Evolutionary conservation across 2,329 filamentous ascomycete genomes (phyloP).

Genomic region (Colletotrichum cuscutae): DNA sequence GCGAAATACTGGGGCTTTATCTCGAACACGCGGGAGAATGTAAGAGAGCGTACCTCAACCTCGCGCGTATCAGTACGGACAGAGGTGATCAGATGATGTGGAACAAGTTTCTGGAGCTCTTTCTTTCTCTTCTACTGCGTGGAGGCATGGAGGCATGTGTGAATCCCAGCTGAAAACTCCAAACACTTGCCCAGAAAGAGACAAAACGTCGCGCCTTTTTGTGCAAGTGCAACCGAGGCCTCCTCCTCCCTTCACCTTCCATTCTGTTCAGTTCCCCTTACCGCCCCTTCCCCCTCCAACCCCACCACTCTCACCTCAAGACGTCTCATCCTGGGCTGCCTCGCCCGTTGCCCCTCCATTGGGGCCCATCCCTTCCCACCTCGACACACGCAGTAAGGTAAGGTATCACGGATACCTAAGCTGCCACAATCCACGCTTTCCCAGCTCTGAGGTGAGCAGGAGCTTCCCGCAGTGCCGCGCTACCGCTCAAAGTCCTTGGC

Average conservation of each 20-base stretch:
- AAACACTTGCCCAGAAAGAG: conserved; percentile 14
- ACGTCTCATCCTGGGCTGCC: conserved; percentile 32
- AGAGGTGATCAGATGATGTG: background rate
- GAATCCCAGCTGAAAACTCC: background rate
- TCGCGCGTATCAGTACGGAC: background rate
- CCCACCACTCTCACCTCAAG: conserved; percentile 24
- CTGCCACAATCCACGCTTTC: background rate
- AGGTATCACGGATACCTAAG: background rate
- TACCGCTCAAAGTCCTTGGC: background rate
- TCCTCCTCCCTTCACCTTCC: background rate
- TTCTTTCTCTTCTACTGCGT: background rate
- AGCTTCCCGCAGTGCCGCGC: background rate
- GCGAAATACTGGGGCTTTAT: background rate
- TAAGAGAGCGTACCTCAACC: background rate
- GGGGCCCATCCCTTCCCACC: conserved; percentile 2
- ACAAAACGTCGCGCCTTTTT: background rate
- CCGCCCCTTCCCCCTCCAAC: conserved; percentile 13
- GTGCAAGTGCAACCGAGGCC: conserved; percentile 19
- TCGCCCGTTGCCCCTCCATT: conserved; percentile 15
- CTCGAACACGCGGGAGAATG: background rate
- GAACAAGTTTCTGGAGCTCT: background rate
- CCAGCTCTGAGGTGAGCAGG: background rate
- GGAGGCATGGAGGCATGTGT: background rate
- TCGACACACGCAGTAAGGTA: background rate
- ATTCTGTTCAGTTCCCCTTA: background rate